phyloP scores from a whole-genome alignment of 208 protist genomes.

The Acanthamoeba rhysodes region DNA sequence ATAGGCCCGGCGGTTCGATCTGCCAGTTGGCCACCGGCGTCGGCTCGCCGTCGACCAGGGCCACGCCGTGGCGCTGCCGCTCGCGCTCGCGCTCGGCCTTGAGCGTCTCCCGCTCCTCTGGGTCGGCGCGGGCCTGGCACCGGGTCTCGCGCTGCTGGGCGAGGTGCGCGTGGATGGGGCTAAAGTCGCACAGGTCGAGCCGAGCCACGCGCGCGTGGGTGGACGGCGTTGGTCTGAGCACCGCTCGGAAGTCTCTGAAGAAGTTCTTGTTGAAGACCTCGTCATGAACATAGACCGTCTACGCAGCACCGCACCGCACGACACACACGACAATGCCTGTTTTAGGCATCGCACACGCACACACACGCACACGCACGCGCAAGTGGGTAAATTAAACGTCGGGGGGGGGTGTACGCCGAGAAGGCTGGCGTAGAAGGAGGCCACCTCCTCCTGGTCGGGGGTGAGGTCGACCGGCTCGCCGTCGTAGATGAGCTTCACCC shows the following conservation, averaged over 20 bases:
- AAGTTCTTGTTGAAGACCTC: constrained; percentile 98
- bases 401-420: background rate
- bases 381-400: no score
- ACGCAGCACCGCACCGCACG: no score
- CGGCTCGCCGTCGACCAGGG: constrained; percentile 95
- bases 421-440: constrained; percentile 96
- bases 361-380: no score
- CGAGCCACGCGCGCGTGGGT: constrained; percentile 93
- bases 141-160: constrained; percentile 93
- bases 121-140: constrained; percentile 91
- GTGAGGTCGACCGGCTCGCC: constrained; percentile 93
- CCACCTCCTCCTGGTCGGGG: constrained; percentile 98
- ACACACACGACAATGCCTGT: no score
- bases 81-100: constrained; percentile 91
- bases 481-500: constrained; percentile 97
- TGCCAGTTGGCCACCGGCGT: constrained; percentile 98
- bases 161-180: constrained; percentile 94
- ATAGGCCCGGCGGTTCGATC: constrained; percentile 99
- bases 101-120: constrained; percentile 94
- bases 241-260: constrained; percentile 95
- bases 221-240: constrained; percentile 87
- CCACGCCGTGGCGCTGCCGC: constrained; percentile 94
- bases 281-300: constrained; percentile 96
- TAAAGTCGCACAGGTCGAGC: constrained; percentile 98
- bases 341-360: no score